These are phyloP conservation scores for Trametes elegans DNA, from an alignment of 768 basidiomycete species.

Conservation along the genomic window DNA sequence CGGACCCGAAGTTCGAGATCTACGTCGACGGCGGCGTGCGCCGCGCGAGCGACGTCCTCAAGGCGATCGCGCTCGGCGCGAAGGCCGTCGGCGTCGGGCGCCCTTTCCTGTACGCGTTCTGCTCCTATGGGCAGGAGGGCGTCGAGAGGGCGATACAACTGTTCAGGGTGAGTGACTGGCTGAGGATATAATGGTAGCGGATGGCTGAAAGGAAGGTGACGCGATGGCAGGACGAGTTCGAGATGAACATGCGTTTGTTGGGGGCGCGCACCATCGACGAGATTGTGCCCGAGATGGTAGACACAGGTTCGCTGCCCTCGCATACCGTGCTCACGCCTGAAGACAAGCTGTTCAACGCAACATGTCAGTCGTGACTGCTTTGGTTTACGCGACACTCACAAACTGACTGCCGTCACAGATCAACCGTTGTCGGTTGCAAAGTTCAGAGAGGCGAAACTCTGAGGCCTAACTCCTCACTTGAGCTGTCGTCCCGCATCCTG, in stretches of 20 bases:
- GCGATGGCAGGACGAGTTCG: conserved; percentile 87
- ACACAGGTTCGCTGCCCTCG: conserved; percentile 61
- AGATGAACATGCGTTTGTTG: conserved; percentile 92
- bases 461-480: not conserved
- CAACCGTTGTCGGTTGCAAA: conserved; percentile 21
- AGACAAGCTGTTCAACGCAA: conserved; percentile 69
- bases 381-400: not conserved
- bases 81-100: conserved; percentile 83
- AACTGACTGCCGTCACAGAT: conserved; percentile 5
- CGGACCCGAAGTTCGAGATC: conserved; percentile 75
- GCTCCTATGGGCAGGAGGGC: conserved; percentile 82
- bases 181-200: not conserved
- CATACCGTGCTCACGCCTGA: conserved; percentile 65
- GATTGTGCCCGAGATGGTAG: conserved; percentile 84
- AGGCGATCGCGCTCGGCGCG: conserved; percentile 82
- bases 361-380: conserved; percentile 64
- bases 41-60: conserved; percentile 82
- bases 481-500: too few species aligned
- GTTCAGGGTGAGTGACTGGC: conserved; percentile 49
- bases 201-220: too few species aligned
- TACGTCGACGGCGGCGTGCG: conserved; percentile 92
- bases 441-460: conserved; percentile 24
- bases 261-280: conserved; percentile 80
- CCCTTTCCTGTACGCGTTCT: conserved; percentile 84
- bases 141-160: conserved; percentile 79